These are phyloP conservation scores for Monilinia polystroma DNA, from an alignment of 2,329 filamentous ascomycete species.

Conservation along the genomic window DNA sequence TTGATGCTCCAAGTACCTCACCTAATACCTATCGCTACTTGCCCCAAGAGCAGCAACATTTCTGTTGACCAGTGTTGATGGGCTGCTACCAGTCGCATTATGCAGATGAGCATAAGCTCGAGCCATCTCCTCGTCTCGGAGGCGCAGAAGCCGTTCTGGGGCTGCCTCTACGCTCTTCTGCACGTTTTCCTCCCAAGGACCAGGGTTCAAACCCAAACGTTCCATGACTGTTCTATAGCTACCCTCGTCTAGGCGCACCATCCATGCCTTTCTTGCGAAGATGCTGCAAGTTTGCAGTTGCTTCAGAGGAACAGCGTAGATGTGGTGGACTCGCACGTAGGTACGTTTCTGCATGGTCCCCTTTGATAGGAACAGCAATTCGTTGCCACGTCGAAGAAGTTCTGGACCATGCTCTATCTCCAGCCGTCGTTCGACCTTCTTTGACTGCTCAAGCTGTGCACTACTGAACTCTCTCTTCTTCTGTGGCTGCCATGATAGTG, in stretches of 20 bases:
- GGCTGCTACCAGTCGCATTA: background rate
- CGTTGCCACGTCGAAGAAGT: background rate
- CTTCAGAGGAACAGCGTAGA: slow-evolving; percentile 8
- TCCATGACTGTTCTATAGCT: background rate
- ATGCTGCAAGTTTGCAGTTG: slow-evolving; percentile 3
- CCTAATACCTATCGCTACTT: too few species aligned
- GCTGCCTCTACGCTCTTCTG: background rate
- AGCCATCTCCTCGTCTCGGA: background rate
- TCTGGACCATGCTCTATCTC: background rate
- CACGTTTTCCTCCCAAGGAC: background rate
- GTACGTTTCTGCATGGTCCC: slow-evolving; percentile 3
- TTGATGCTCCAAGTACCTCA: background rate
- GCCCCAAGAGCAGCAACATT: background rate
- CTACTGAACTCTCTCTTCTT: background rate
- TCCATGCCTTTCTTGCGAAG: background rate
- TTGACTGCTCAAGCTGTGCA: background rate
- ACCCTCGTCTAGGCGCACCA: background rate
- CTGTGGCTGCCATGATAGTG: background rate
- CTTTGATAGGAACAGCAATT: background rate
- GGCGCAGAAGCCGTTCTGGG: background rate
- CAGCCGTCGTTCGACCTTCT: background rate
- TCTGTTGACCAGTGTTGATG: background rate
- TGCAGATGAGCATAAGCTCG: background rate
- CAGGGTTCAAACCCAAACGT: background rate
- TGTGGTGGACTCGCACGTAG: slow-evolving; percentile 10